Conservation (phyloP, 768 basidiomycete species). For the Tylopilus rubrobrunneus region DNA sequence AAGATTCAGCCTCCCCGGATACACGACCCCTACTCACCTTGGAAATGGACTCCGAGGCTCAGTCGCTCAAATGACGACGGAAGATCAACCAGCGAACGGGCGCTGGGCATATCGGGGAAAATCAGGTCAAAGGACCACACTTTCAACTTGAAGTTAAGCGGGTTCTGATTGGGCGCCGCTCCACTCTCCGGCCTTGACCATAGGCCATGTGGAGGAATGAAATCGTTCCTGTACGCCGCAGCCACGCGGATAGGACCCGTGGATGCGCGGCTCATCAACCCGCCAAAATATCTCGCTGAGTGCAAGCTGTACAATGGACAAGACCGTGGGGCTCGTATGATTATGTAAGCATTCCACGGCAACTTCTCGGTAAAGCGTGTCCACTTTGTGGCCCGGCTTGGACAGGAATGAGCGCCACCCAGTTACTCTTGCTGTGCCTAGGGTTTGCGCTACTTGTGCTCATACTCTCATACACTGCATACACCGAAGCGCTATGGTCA, state of each 20-base stretch:
- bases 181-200: background rate
- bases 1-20: background rate
- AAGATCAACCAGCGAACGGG: background rate
- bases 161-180: constrained; percentile 12
- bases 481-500: constrained; percentile 22
- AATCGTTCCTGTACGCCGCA: background rate
- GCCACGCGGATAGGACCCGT: background rate
- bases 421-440: constrained; percentile 14
- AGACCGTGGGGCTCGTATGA: background rate
- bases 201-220: background rate
- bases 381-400: background rate
- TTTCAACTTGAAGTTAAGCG: background rate
- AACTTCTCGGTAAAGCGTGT: background rate
- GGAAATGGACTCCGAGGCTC: background rate
- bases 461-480: constrained; percentile 21
- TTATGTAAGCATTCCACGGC: constrained; percentile 8
- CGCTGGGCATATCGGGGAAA: constrained; percentile 5
- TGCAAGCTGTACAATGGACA: background rate
- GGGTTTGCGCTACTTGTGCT: constrained; percentile 6
- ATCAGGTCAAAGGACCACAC: background rate
- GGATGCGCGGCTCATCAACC: background rate
- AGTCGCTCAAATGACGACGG: background rate
- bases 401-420: constrained; percentile 9
- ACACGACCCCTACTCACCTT: background rate
- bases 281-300: constrained; percentile 2